phyloP scores from a whole-genome alignment of 2,329 filamentous ascomycete genomes.

The Aspergillus pseudoglaucus region DNA sequence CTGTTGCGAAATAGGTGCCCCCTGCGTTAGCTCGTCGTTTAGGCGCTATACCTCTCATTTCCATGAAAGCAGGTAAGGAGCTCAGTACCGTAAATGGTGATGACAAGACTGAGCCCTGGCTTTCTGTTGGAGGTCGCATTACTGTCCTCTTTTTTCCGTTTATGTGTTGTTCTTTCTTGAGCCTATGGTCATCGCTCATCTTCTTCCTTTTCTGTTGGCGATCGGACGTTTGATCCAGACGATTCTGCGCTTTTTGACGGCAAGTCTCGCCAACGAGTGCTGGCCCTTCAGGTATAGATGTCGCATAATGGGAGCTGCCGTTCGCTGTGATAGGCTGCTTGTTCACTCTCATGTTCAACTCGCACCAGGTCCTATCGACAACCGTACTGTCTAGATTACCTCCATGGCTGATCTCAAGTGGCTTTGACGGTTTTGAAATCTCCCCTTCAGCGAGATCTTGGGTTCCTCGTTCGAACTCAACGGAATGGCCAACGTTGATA shows the following conservation, averaged over 20 bases:
- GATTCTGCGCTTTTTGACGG: too few species aligned
- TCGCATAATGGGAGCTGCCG: too few species aligned
- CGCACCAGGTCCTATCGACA: too few species aligned
- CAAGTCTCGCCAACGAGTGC: too few species aligned
- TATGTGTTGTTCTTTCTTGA: background rate
- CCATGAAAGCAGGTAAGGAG: constrained; percentile 48
- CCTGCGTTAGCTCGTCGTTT: constrained; percentile 22
- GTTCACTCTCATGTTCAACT: too few species aligned
- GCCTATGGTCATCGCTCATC: background rate
- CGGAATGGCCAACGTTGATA: background rate
- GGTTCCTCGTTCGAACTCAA: background rate
- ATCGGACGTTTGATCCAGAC: too few species aligned
- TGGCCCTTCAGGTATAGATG: too few species aligned
- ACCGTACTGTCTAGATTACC: too few species aligned
- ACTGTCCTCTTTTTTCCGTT: background rate
- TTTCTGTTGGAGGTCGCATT: constrained; percentile 5
- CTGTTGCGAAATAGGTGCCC: constrained; percentile 19
- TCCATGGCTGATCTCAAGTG: too few species aligned
- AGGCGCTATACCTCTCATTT: constrained; percentile 33
- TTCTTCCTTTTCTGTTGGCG: too few species aligned
- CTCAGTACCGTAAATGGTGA: constrained; percentile 28
- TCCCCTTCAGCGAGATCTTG: background rate
- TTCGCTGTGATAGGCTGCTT: too few species aligned
- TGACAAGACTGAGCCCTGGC: background rate
- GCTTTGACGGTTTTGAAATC: background rate